Conservation (phyloP, 805 yeast genomes). For the Metschnikowia kunwiensis region DNA sequence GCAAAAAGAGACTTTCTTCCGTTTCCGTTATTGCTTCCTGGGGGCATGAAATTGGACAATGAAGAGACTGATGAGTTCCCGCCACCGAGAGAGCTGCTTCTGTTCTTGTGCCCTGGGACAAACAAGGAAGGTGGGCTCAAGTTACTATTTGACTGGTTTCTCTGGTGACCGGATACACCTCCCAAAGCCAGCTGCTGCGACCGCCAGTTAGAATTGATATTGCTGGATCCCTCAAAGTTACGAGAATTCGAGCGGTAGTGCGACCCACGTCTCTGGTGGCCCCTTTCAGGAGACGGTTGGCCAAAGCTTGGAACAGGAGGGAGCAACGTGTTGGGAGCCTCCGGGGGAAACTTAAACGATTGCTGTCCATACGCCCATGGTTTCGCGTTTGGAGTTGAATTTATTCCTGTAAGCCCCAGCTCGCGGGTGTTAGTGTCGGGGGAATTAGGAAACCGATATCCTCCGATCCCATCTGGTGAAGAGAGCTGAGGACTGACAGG, state of each 20-base stretch:
- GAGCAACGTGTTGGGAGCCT: constrained; percentile 31
- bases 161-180: constrained; percentile 20
- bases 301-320: constrained; percentile 57
- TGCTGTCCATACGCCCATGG: constrained; percentile 44
- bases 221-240: constrained; percentile 40
- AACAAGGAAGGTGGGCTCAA: constrained; percentile 44
- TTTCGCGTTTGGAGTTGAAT: constrained; percentile 18
- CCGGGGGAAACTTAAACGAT: constrained; percentile 58
- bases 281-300: constrained; percentile 38
- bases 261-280: constrained; percentile 39
- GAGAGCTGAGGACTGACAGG: constrained; percentile 18
- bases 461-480: constrained; percentile 21
- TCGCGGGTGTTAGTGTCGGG: constrained; percentile 20
- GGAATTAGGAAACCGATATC: constrained; percentile 59
- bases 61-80: constrained; percentile 60
- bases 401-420: constrained; percentile 33
- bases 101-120: constrained; percentile 76
- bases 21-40: constrained; percentile 32
- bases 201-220: constrained; percentile 61
- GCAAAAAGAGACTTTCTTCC: constrained; percentile 84
- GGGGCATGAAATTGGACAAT: constrained; percentile 37
- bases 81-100: constrained; percentile 61
- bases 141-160: constrained; percentile 23
- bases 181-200: constrained; percentile 44
- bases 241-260: constrained; percentile 41